A percentile compares a stretch with the other conserved stretches of the same genome.
phyloP scores from a whole-genome alignment of 225 moss, liverwort and hornwort genomes.

The Polytrichum formosum region DNA sequence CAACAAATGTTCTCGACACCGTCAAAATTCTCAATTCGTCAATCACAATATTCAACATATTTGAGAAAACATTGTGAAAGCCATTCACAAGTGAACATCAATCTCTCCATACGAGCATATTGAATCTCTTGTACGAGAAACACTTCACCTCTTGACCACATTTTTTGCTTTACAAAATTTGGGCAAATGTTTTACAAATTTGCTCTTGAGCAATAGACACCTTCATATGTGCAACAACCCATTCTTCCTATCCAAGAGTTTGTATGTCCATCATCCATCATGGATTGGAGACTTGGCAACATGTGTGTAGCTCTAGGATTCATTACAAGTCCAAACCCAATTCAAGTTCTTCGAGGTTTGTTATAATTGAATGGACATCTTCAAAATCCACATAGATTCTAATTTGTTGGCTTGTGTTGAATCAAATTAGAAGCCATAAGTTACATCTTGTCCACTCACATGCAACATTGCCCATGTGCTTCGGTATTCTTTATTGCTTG shows the following conservation, averaged over 20 bases:
- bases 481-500: constrained; percentile 25
- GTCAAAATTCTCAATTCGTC: too few relatives aligned
- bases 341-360: constrained; percentile 11
- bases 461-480: background rate
- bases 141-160: constrained; percentile 82
- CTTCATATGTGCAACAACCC: constrained; percentile 19
- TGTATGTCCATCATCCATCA: constrained; percentile 1
- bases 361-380: constrained; percentile 5
- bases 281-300: background rate
- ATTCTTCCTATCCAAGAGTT: background rate
- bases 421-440: constrained; percentile 12
- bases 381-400: background rate
- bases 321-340: constrained; percentile 1
- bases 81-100: too few relatives aligned
- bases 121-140: background rate
- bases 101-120: too few relatives aligned
- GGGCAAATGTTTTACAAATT: constrained; percentile 78
- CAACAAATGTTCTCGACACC: too few relatives aligned
- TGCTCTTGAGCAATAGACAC: constrained; percentile 62
- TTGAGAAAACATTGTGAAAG: too few relatives aligned
- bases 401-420: background rate
- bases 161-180: constrained; percentile 88
- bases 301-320: background rate
- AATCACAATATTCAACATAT: too few relatives aligned
- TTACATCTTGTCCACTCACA: constrained; percentile 2